Evolutionary conservation across 176 grass and related monocot species (phyloP).

Genomic region (Eleusine indica): DNA sequence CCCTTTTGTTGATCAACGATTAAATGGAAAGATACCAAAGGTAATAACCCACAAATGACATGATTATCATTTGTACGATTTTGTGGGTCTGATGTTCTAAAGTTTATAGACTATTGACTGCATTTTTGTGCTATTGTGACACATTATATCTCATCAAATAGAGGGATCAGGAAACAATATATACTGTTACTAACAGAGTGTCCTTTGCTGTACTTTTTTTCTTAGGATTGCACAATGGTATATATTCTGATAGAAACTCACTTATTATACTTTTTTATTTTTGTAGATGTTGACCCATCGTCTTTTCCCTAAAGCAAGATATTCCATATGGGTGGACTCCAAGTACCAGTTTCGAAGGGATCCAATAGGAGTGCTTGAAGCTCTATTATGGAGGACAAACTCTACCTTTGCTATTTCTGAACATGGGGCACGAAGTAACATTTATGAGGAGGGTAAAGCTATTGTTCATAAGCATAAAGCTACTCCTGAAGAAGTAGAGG

Average conservation of each 20-base stretch:
- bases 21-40: slow-evolving; percentile 98
- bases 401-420: slow-evolving; percentile 93
- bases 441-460: slow-evolving; percentile 88
- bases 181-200: not conserved
- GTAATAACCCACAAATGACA: slow-evolving; percentile 39
- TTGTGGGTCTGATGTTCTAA: not conserved
- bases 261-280: slow-evolving; percentile 20
- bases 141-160: slow-evolving; percentile 71
- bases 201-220: not conserved
- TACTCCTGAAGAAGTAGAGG: slow-evolving; percentile 87
- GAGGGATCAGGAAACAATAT: not conserved
- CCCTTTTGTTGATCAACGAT: slow-evolving; percentile 88
- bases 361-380: slow-evolving; percentile 81
- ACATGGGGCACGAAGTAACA: slow-evolving; percentile 85
- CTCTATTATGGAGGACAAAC: slow-evolving; percentile 83
- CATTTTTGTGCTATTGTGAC: slow-evolving; percentile 43
- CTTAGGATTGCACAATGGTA: not conserved
- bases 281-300: slow-evolving; percentile 89
- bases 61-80: slow-evolving; percentile 3
- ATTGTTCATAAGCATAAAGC: slow-evolving; percentile 92
- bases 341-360: slow-evolving; percentile 96
- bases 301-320: slow-evolving; percentile 86
- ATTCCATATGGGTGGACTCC: slow-evolving; percentile 99
- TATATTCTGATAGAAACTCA: slow-evolving; percentile 32
- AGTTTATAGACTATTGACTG: not conserved